These are phyloP conservation scores for Bretziella fagacearum DNA, from an alignment of 2,329 filamentous ascomycete genomes.

Conservation along the genomic window DNA sequence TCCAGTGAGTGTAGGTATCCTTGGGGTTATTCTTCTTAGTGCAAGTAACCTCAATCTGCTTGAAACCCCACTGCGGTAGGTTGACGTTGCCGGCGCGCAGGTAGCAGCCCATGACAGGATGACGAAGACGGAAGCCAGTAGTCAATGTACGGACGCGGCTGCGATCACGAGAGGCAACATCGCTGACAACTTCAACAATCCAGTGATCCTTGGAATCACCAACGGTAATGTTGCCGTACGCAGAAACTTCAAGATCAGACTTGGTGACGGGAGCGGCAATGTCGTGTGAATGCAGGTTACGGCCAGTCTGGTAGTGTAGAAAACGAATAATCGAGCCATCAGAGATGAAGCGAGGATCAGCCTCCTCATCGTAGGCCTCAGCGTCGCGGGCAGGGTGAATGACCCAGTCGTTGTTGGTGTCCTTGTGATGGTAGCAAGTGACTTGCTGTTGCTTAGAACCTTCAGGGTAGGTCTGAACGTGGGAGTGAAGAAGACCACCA, in stretches of 20 bases:
- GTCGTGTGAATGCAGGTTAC: slow-evolving; percentile 89
- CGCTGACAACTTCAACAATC: slow-evolving; percentile 78
- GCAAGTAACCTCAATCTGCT: slow-evolving; percentile 96
- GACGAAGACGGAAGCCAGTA: slow-evolving; percentile 76
- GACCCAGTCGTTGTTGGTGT: slow-evolving; percentile 99
- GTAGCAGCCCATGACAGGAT: slow-evolving; percentile 74
- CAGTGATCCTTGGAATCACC: slow-evolving; percentile 98
- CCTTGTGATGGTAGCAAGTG: slow-evolving; percentile 99
- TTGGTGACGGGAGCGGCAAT: slow-evolving; percentile 82
- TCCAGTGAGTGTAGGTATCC: slow-evolving; percentile 97
- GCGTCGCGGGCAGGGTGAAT: slow-evolving; percentile 85
- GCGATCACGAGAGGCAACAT: slow-evolving; percentile 72
- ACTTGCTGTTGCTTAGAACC: slow-evolving; percentile 90
- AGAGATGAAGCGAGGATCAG: slow-evolving; percentile 56
- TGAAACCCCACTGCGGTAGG: slow-evolving; percentile 97
- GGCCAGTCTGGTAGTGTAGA: slow-evolving; percentile 87
- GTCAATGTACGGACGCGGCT: slow-evolving; percentile 80
- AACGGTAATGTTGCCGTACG: slow-evolving; percentile 86
- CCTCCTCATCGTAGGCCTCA: slow-evolving; percentile 52
- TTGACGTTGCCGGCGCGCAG: slow-evolving; percentile 90
- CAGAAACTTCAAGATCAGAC: slow-evolving; percentile 80
- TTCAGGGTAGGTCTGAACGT: slow-evolving; percentile 90
- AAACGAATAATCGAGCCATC: slow-evolving; percentile 68
- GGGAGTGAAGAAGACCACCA: slow-evolving; percentile 86
- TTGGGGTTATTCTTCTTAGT: slow-evolving; percentile 81